These are phyloP conservation scores for Pseudopyrenochaeta lycopersici DNA, from an alignment of 2,329 filamentous ascomycete genomes.

Conservation along the genomic window DNA sequence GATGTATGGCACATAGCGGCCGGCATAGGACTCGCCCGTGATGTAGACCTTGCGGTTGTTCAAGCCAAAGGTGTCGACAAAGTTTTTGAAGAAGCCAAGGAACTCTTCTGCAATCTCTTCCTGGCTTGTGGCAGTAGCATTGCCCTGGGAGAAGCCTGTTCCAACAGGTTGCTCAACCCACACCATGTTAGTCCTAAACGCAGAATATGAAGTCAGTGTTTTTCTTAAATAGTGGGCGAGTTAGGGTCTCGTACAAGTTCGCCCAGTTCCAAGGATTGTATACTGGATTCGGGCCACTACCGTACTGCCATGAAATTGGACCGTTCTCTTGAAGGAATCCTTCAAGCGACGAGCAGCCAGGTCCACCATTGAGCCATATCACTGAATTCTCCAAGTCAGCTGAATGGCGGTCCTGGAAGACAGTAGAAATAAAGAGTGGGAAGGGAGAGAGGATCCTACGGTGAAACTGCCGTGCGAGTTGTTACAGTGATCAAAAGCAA, in stretches of 20 bases:
- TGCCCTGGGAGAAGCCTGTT: constrained; percentile 75
- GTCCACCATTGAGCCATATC: constrained; percentile 58
- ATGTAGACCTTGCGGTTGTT: constrained; percentile 76
- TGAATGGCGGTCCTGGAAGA: too few species aligned
- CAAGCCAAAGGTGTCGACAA: constrained; percentile 73
- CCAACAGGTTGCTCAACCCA: constrained; percentile 76
- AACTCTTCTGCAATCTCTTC: constrained; percentile 76
- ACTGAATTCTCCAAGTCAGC: too few species aligned
- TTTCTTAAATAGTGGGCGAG: too few species aligned
- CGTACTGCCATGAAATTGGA: constrained; percentile 57
- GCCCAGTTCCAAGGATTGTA: constrained; percentile 58
- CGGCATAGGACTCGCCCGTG: constrained; percentile 76
- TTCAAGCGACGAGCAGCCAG: constrained; percentile 58
- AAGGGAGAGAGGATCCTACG: too few species aligned
- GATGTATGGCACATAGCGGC: constrained; percentile 72
- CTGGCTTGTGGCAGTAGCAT: constrained; percentile 69
- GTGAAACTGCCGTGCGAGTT: too few species aligned
- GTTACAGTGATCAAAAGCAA: too few species aligned
- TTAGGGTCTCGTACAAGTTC: background rate
- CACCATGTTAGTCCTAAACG: constrained; percentile 70
- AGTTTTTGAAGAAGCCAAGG: constrained; percentile 81
- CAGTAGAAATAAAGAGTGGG: too few species aligned
- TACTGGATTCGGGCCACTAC: constrained; percentile 48
- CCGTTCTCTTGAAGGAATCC: constrained; percentile 61
- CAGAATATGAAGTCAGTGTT: too few species aligned